Base-by-base conservation (phyloP, 225 moss, liverwort and hornwort genomes). In the Sphagnum contortum region DNA sequence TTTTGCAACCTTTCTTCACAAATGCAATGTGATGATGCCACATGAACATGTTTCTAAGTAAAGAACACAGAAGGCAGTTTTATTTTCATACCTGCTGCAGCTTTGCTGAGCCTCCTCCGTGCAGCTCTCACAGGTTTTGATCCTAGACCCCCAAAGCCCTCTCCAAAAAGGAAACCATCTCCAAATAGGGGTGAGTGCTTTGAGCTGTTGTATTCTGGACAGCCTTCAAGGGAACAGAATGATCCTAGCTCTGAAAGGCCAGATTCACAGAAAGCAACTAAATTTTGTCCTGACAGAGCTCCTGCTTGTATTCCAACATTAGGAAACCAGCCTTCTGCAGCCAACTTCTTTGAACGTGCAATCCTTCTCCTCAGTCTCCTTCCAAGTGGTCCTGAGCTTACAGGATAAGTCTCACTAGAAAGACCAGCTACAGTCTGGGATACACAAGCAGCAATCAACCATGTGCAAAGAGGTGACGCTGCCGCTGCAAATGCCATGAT, bases 181-280 rank as follows among this genome's bases (percentile, higher is more conserved):
- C 83, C 80, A 61, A 68, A 71, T n/a, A 74, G 53, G 50, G 71
- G 55, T 61, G 77, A 80, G 67, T 70, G 71, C 60, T 69, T 78
- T 49, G 75, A 29, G 61, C 60, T 74, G 58, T 70, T 73, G 71
- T 64, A 73, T 59, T 80, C 80, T 46, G 71, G 74, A 50, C 74
- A 80, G 63, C 72, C 80, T 65, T 83, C 83, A 55, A 72, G 71
- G 59, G 76, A 61, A 63, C 71, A 68, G 68, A 68, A 60, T 13
- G 83, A 71, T 61, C 79, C 79, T 46, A 83, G 70, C 67, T 77
- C 80, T 56, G 72, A 69, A 58, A 83, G 74, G 45, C 83, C 83
- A 57, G 80, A 80, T 65, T 64, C 83, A 80, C 83, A 80, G 67
- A 80, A 80, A 60, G 83, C 77, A 66, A 74, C 83, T 66, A 80